phyloP scores from a whole-genome alignment of 2,329 filamentous ascomycete species.

The Ciborinia camelliae region DNA sequence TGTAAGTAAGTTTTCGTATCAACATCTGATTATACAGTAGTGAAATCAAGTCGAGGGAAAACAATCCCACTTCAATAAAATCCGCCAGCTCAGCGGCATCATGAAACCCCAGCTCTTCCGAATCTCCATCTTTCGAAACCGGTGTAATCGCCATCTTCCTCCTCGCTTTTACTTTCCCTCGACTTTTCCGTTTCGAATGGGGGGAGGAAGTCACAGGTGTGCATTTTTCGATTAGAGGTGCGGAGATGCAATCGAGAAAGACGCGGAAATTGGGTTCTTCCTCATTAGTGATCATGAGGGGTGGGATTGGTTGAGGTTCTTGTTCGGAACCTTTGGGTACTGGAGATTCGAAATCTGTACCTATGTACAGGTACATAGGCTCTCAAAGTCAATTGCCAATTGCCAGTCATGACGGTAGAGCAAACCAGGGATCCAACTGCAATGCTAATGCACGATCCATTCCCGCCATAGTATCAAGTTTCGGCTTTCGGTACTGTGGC shows the following conservation, averaged over 20 bases:
- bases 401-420: no score
- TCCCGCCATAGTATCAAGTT: no score
- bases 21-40: no score
- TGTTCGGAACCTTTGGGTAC: background rate
- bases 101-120: constrained; percentile 19
- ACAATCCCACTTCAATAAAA: constrained; percentile 52
- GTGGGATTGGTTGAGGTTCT: background rate
- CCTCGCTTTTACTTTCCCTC: constrained; percentile 17
- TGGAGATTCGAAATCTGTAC: background rate
- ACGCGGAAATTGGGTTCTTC: constrained; percentile 57
- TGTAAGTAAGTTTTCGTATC: background rate
- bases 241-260: constrained; percentile 73
- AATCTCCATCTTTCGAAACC: background rate
- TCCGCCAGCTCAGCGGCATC: constrained; percentile 65
- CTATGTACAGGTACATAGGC: no score
- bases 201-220: constrained; percentile 42
- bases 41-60: no score
- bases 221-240: constrained; percentile 62
- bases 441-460: no score
- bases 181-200: constrained; percentile 42
- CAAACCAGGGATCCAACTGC: no score
- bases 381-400: no score
- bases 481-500: no score
- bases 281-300: constrained; percentile 26
- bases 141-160: constrained; percentile 31